Evolutionary conservation across 768 basidiomycete species (phyloP), one percentile per base, ranked within the genome.

Genomic region (Tephrocybe sp.): DNA sequence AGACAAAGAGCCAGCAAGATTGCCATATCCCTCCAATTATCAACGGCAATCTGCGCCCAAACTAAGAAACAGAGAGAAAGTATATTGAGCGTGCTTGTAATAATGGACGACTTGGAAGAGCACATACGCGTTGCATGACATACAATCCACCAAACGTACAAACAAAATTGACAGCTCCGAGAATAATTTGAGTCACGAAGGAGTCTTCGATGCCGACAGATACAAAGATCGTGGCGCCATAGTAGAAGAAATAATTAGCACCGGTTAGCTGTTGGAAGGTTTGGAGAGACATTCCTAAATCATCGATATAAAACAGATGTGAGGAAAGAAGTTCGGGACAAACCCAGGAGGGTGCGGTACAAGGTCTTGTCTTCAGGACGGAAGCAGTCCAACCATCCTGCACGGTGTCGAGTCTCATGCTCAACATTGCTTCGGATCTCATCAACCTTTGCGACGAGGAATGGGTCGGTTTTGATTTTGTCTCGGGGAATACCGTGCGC

Each of bases 71-170:
- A 29, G 30, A 18, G 16, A 33, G 41, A 40, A 3, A 36, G 16
- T 34, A 18, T n/a, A 24, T 23, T 12, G 33, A 41, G 31, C 3
- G 12, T 7, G 27, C n/a, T n/a, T n/a, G 13, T 6, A 24, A 39
- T 25, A 39, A 19, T 6, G 31, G 21, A n/a, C n/a, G 15, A 15
- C 7, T 39, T 45, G 47, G 45, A 31, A 16, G 30, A 4, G 31
- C 8, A 66, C 73, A 37, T 57, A 76, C 80, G 59, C 72, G 71
- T 63, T 88, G 83, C 78, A 88, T 82, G 45, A 88, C 69, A 63
- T 83, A 88, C 57, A 91, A 64, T 1, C 88, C 87, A 27, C 81
- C 77, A 66, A 86, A 86, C 10, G 84, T 87, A 63, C 82, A 83
- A 40, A 70, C 69, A 57, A 88, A 86, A 65, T 88, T 87, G 61